Evolutionary conservation across 805 yeast species (phyloP), one percentile per base, ranked within the genome.

Genomic region (Groenewaldozyma salmanticensis): DNA sequence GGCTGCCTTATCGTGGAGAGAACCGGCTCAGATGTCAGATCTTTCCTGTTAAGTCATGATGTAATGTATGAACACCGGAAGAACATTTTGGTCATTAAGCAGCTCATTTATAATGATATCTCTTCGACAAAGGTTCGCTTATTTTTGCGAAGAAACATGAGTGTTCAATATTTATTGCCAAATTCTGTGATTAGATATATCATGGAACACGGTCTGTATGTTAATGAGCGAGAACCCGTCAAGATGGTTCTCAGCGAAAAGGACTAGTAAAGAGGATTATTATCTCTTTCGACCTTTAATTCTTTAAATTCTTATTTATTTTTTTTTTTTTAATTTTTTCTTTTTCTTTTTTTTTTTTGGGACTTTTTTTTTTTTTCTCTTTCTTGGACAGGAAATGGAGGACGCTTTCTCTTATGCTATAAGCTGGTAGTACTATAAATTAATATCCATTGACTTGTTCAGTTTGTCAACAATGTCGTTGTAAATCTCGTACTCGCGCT

Each of bases 1-100:
- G 98, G 98, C 2, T 92, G 98, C 65, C 67, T 92, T 47, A 92
- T 92, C 38, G 96, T 92, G 18, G 98, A 92, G 67, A 72, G 98
- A 52, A 90, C 98, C 0, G 98, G 98, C 4, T 72, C 92, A 6
- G 98, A 92, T 63, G 98, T 92, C 39, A 74, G 98, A 54, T 78
- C 87, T 31, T 92, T 92, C 70, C 65, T 92, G 55, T 68, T 92
- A 47, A 78, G 92, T 39, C 98, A 92, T 64, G 98, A 92, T 60
- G 82, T 92, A 54, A 87, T 92, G 96, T 92, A 88, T 60, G 95
- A 90, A 64, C 96, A 92, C 59, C 72, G 96, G 41, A 55, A 90
- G 53, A 92, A 92, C 59, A 90, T 92, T 39, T 68, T 92, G 54
- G 96, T 90, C 33, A 90, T 92, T 60, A 92, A 88, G 59, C 98